phyloP scores from a whole-genome alignment of 225 moss, liverwort and hornwort genomes.

The Pleurozium schreberi region DNA sequence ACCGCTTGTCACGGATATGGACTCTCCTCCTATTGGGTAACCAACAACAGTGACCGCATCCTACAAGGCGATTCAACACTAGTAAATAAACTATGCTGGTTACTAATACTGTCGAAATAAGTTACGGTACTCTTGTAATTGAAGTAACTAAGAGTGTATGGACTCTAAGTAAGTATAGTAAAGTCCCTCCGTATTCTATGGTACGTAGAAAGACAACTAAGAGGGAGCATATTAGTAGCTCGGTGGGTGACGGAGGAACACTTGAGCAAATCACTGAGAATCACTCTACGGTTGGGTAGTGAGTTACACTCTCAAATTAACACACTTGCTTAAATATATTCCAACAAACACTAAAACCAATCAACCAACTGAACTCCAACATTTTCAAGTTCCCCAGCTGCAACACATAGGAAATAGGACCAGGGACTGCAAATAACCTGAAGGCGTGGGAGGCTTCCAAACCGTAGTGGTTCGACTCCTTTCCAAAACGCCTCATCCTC shows the following conservation, averaged over 20 bases:
- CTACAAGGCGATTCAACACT: slow-evolving; percentile 22
- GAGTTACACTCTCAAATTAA: not conserved
- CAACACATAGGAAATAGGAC: not conserved
- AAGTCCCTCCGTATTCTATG: not conserved
- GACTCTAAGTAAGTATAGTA: no score
- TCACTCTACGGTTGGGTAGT: not conserved
- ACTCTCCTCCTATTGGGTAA: slow-evolving; percentile 98
- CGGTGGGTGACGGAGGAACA: not conserved
- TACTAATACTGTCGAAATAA: not conserved
- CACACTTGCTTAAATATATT: not conserved
- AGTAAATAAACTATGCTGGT: not conserved
- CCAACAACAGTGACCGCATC: slow-evolving; percentile 98
- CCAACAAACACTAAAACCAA: not conserved
- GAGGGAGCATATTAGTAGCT: not conserved
- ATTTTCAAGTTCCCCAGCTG: not conserved
- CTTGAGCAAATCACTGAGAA: not conserved
- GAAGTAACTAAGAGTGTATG: not conserved
- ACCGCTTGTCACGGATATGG: slow-evolving; percentile 97
- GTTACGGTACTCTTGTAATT: not conserved
- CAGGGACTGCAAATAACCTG: slow-evolving; percentile 43
- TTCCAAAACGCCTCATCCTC: slow-evolving; percentile 83
- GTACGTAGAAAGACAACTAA: not conserved
- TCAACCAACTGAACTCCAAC: not conserved
- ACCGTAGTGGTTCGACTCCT: slow-evolving; percentile 80
- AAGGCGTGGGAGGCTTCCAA: slow-evolving; percentile 91